Base-by-base conservation (phyloP, 1,284 basidiomycete genomes). In the Ustilago xerochloae region DNA sequence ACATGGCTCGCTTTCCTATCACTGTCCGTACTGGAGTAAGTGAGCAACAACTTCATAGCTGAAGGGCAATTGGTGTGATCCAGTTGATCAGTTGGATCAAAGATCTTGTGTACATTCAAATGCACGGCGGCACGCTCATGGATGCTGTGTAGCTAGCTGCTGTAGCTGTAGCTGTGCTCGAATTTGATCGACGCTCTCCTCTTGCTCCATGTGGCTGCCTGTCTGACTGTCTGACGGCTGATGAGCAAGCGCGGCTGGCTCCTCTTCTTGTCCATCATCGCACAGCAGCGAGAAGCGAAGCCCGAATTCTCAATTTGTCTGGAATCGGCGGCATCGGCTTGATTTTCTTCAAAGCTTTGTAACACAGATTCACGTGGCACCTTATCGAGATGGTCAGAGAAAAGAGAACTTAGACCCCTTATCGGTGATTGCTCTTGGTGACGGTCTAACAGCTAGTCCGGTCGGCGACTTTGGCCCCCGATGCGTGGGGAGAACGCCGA, bases 391-490 rank as follows among this genome's bases (percentile, higher is more conserved):
- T 39, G 38, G 13, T 39, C n/a, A n/a, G n/a, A n/a, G n/a, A n/a
- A n/a, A n/a, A n/a, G n/a, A n/a, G n/a, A n/a, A n/a, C n/a, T n/a
- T n/a, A n/a, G n/a, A n/a, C n/a, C n/a, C n/a, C n/a, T n/a, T n/a
- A 51, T 51, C 49, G 49, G 49, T 15, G 49, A 51, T 49, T 24
- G 15, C n/a, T 20, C n/a, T 0, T 16, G 9, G 10, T 1, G 9
- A 22, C n/a, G 41, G 12, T 24, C 24, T 43, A 43, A 43, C 41
- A 43, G 41, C 8, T 4, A 24, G 4, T 20, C 13, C 6, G 5
- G 0, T 51, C 49, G 49, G 49, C 33, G 49, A 51, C 33, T 38
- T 51, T 38, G 49, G 22, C 10, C 32, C 20, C 48, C 48, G 48
- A 50, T 22, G 30, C 24, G 33, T n/a, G 28, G 47, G 30, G 20